Base-by-base conservation (phyloP, 352 stramenopile genomes). In the Globisporangium splendens region DNA sequence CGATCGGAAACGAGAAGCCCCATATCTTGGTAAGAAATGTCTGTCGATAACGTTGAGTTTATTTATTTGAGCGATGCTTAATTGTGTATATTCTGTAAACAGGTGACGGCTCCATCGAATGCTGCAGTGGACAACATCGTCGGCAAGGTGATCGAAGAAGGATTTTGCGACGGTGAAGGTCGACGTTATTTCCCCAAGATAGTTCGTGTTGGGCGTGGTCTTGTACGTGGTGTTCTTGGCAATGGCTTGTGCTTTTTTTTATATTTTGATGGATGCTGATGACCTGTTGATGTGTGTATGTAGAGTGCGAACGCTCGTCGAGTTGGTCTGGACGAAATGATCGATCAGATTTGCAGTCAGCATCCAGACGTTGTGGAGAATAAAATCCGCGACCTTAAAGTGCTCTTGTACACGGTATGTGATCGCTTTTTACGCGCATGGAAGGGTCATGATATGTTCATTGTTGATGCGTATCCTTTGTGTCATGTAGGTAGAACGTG, bases 61-160 rank as follows among this genome's bases (percentile, higher is more conserved):
- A 6, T 18, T 17, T 31, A 5, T 47, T 7, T 20, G n/a, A 18
- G 14, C 18, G 12, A 41, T 49, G 14, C 35, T 21, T 8, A 56
- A 20, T n/a, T 28, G 12, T 3, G 1, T 54, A 28, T 21, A 0
- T 44, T 5, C 38, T 52, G 0, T 12, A 3, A 46, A 33, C 24
- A 89, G 79, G 79, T 98, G 22, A 91, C 86, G 12, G 94, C 96
- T 12, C 96, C 95, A 12, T 98, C 91, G 22, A 99, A 99, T 76
- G 93, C 91, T 58, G 96, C 95, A 18, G 91, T 98, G 1, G 96
- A 99, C 61, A 98, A 98, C 63, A 94, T 99, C 35, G 93, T 98
- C 42, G 74, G 87, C n/a, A 98, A 98, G 66, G 95, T 99, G 38
- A 98, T 98, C 59, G 82, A 95, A 63, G 88, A 97, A 69, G 93